phyloP scores from a whole-genome alignment of 2,329 filamentous ascomycete genomes.

The Fusarium poae region DNA sequence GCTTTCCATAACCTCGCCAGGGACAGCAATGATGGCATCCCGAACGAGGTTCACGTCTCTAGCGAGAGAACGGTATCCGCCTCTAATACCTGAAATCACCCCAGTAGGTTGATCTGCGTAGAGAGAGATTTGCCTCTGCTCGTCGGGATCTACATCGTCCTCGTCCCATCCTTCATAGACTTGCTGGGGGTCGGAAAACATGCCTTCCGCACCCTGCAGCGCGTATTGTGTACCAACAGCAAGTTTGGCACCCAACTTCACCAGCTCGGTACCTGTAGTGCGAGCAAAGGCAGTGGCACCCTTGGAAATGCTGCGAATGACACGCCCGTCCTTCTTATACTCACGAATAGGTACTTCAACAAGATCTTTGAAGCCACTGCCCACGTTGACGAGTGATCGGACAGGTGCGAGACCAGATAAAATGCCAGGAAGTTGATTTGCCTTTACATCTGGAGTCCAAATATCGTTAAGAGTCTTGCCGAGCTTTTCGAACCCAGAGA shows the following conservation, averaged over 20 bases:
- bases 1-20: constrained; percentile 90
- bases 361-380: constrained; percentile 86
- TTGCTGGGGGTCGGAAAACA: constrained; percentile 68
- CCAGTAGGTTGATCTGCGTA: constrained; percentile 96
- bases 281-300: constrained; percentile 90
- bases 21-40: constrained; percentile 95
- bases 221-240: constrained; percentile 96
- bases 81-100: constrained; percentile 85
- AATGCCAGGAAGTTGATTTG: constrained; percentile 89
- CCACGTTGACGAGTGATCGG: constrained; percentile 91
- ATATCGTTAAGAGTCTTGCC: constrained; percentile 93
- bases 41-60: constrained; percentile 87
- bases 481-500: constrained; percentile 89
- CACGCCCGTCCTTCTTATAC: constrained; percentile 92
- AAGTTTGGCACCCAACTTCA: constrained; percentile 92
- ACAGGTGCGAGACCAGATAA: constrained; percentile 90
- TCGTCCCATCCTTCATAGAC: constrained; percentile 65
- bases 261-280: constrained; percentile 93
- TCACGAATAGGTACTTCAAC: constrained; percentile 91
- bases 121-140: constrained; percentile 83
- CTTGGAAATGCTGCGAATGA: constrained; percentile 92
- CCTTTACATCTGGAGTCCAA: constrained; percentile 94
- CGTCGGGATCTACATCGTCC: constrained; percentile 74
- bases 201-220: constrained; percentile 86
- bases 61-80: constrained; percentile 84